phyloP scores from a whole-genome alignment of 805 yeast genomes.

The Kuraishia capsulata region DNA sequence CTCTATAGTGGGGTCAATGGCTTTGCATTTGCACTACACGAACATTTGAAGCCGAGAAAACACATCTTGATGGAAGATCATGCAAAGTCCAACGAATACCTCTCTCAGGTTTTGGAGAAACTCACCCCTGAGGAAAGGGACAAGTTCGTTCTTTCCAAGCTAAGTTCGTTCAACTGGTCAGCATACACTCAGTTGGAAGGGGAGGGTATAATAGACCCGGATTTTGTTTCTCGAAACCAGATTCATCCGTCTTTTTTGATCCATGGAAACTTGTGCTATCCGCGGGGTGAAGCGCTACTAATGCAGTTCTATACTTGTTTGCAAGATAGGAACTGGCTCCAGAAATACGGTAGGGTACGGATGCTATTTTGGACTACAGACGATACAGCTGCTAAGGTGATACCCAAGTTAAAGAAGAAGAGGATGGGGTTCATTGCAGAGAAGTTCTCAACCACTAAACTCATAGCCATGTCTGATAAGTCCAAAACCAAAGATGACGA shows the following conservation, averaged over 20 bases:
- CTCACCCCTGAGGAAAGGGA: conserved; percentile 1
- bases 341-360: conserved; percentile 56
- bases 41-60: conserved; percentile 48
- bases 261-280: conserved; percentile 17
- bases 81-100: conserved; percentile 9
- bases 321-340: conserved; percentile 65
- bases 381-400: conserved; percentile 48
- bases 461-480: conserved; percentile 38
- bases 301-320: conserved; percentile 71
- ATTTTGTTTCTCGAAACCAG: conserved; percentile 22
- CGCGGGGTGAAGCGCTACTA: conserved; percentile 56
- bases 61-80: conserved; percentile 58
- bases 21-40: conserved; percentile 54
- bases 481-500: neutral
- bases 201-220: conserved; percentile 33
- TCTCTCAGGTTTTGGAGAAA: neutral
- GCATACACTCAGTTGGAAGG: conserved; percentile 36
- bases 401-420: conserved; percentile 48
- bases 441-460: conserved; percentile 46
- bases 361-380: conserved; percentile 65
- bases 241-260: conserved; percentile 19
- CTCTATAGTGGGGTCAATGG: conserved; percentile 52
- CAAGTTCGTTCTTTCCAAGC: conserved; percentile 18
- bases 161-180: conserved; percentile 64
- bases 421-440: conserved; percentile 61